Evolutionary conservation across 495 filamentous ascomycete species (phyloP), one percentile per base, ranked within the genome.

Genomic region (Hypoxylon trugodes): DNA sequence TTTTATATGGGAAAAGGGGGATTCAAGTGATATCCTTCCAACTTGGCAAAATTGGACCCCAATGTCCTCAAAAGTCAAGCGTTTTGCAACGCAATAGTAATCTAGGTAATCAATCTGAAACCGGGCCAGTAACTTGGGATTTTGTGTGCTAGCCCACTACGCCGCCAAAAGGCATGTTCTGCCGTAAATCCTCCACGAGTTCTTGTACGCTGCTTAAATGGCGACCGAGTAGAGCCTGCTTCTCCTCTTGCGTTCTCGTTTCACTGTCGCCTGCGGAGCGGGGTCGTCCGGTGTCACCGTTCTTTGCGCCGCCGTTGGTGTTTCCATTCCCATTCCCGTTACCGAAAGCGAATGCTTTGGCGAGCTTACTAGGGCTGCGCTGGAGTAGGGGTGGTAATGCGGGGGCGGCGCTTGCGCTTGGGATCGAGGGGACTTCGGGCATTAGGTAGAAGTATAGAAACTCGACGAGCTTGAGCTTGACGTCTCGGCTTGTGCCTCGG

Each of bases 391-490:
- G 77, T 2, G 80, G 78, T 2, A 65, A 56, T 0, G 63, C 56
- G 13, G 35, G 51, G 52, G 75, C 61, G 26, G 75, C 65, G 30
- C 69, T 77, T 30, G 78, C 76, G 51, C 70, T 73, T 43, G 82
- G 70, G 68, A 81, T 78, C 15, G 83, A 82, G 13, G 90, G 86
- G 1, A 83, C 86, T 75, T 98, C 95, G 24, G 93, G 92, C 88
- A 97, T 97, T 43, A 98, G 86, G 74, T 98, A 98, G 76, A 97
- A 97, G 76, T 98, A 96, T 4, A 98, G 77, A 73, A 98, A 97
- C 70, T 98, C 95, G 56, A 97, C 87, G 7, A 96, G 83, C 68
- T 93, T 92, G 65, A 96, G 85, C 74, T 96, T 97, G 54, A 98
- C 94, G 61, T 93, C 91, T 51, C 91, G 84, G 10, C 85, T 85